A percentile compares a stretch with the other conserved stretches of the same genome.
Conservation (phyloP, 352 stramenopile species). For the Globisporangium nodosum region DNA sequence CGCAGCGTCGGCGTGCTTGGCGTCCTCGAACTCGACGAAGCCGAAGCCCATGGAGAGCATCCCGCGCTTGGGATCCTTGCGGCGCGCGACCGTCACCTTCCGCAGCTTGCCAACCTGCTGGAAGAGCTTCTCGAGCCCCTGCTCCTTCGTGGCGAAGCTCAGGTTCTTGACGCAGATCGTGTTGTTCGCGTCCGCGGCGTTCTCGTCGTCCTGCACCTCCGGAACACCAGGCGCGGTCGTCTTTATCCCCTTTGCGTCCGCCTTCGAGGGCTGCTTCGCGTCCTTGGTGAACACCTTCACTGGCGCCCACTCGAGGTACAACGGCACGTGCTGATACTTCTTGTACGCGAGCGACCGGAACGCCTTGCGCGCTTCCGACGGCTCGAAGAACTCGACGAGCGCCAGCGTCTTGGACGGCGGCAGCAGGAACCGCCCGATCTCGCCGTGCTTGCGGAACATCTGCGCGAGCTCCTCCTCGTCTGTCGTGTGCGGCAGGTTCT, state of each 20-base stretch:
- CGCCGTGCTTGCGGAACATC: constrained; percentile 92
- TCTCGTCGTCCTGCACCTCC: constrained; percentile 61
- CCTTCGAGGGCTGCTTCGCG: constrained; percentile 5
- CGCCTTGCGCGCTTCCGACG: constrained; percentile 92
- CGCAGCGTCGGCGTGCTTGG: constrained; percentile 83
- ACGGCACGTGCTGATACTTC: constrained; percentile 96
- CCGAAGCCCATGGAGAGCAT: constrained; percentile 97
- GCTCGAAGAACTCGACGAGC: constrained; percentile 94
- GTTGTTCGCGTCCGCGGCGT: constrained; percentile 59
- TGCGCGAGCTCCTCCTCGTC: constrained; percentile 92
- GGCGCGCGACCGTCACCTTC: constrained; percentile 83
- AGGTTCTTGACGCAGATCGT: constrained; percentile 99
- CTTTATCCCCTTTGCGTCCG: constrained; percentile 53
- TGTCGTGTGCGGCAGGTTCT: constrained; percentile 97
- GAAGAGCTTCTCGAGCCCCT: constrained; percentile 72
- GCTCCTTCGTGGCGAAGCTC: constrained; percentile 95
- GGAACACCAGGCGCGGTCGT: constrained; percentile 37
- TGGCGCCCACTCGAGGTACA: constrained; percentile 99
- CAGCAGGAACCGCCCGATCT: constrained; percentile 83
- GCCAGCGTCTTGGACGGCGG: constrained; percentile 93
- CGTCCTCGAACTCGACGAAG: constrained; percentile 97
- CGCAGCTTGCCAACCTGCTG: constrained; percentile 64
- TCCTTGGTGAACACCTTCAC: constrained; percentile 65
- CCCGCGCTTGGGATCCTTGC: constrained; percentile 74
- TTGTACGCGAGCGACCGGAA: constrained; percentile 98